Evolutionary conservation across 2,329 filamentous ascomycete genomes (phyloP).

Genomic region (Pyricularia grisea): DNA sequence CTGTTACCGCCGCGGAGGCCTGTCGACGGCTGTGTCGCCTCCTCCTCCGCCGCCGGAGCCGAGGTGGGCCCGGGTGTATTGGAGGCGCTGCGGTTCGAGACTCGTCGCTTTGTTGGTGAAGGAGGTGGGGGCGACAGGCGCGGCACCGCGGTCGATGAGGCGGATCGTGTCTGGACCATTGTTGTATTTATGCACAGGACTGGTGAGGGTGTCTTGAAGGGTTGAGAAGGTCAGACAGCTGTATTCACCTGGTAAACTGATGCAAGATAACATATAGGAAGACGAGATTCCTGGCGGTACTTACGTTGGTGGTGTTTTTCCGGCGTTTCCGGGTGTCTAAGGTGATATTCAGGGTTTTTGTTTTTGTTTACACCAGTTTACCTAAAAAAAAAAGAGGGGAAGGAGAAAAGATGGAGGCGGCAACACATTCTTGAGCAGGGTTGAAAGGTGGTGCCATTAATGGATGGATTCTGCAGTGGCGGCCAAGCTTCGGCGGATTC

Average conservation of each 20-base stretch:
- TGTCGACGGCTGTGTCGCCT: not conserved
- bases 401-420: not conserved
- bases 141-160: slow-evolving; percentile 12
- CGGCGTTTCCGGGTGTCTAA: not conserved
- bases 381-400: not conserved
- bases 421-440: not conserved
- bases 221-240: not conserved
- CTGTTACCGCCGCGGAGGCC: not conserved
- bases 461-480: not conserved
- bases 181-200: slow-evolving; percentile 2
- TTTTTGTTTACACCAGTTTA: not conserved
- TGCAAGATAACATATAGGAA: not conserved
- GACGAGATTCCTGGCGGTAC: not conserved
- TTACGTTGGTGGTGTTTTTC: not conserved
- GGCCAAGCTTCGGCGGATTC: not conserved
- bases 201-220: not conserved
- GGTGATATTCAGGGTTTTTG: not conserved
- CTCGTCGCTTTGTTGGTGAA: not conserved
- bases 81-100: not conserved
- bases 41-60: not conserved
- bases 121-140: slow-evolving; percentile 7
- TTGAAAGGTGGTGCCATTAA: not conserved
- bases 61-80: slow-evolving; percentile 9
- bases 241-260: not conserved
- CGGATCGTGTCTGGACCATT: slow-evolving; percentile 15